These are phyloP conservation scores for Dillenia turbinata DNA, from an alignment of 164 flowering plant species.

Conservation along the genomic window DNA sequence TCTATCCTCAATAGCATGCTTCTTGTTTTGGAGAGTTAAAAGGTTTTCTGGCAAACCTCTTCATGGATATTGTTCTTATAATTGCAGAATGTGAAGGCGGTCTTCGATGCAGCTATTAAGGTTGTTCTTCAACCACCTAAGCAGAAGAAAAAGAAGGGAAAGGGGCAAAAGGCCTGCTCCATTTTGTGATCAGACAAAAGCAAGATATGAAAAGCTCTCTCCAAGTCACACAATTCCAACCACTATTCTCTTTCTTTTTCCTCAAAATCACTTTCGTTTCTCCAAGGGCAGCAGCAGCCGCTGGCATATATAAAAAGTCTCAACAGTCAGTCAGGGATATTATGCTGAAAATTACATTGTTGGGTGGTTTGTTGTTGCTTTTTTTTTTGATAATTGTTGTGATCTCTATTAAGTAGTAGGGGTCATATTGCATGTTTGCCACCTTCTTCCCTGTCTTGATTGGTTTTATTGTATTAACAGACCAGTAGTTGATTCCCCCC, in stretches of 20 bases:
- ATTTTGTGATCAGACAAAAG: constrained; percentile 34
- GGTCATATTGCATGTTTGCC: not conserved
- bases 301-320: constrained; percentile 21
- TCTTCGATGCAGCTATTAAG: constrained; percentile 62
- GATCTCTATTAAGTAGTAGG: constrained; percentile 21
- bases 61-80: not conserved
- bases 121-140: constrained; percentile 77
- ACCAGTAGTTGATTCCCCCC: too few relatives aligned
- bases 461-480: too few relatives aligned
- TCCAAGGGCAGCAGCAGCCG: constrained; percentile 21
- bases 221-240: constrained; percentile 1
- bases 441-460: too few relatives aligned
- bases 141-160: constrained; percentile 68
- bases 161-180: constrained; percentile 58
- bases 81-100: constrained; percentile 77
- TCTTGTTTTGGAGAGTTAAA: too few relatives aligned
- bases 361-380: constrained; percentile 20
- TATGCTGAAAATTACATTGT: constrained; percentile 17
- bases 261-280: too few relatives aligned
- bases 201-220: constrained; percentile 13
- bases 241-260: not conserved
- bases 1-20: not conserved
- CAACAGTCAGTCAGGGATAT: constrained; percentile 30
- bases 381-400: constrained; percentile 16
- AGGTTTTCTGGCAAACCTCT: not conserved